Percentiles rank a stretch among this genome's conserved stretches.
Evolutionary conservation across 2,329 filamentous ascomycete species (phyloP).

Genomic region (Aspergillus terreus): DNA sequence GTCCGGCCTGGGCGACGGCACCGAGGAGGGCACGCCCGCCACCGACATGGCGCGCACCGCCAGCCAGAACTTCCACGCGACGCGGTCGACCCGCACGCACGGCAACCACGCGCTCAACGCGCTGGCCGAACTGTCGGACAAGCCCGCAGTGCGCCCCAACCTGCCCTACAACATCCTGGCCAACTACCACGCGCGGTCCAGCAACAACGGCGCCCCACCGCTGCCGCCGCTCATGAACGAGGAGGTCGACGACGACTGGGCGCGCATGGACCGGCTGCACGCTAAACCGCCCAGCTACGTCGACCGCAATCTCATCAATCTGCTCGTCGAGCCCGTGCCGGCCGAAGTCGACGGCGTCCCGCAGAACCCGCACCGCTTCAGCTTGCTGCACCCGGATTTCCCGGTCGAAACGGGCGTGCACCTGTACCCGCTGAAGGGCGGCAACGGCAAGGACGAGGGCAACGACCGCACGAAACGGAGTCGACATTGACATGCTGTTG

Average conservation of each 20-base stretch:
- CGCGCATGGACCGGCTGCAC: conserved; percentile 38
- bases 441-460: neutral
- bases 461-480: neutral
- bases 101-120: conserved; percentile 53
- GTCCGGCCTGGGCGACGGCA: conserved; percentile 32
- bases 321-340: conserved; percentile 32
- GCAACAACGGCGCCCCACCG: conserved; percentile 39
- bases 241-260: conserved; percentile 45
- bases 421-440: conserved; percentile 31
- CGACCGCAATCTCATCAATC: conserved; percentile 39
- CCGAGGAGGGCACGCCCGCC: conserved; percentile 42
- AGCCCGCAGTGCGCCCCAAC: conserved; percentile 42
- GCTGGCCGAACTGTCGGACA: conserved; percentile 54
- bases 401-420: conserved; percentile 42
- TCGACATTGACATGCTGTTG: neutral
- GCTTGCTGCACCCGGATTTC: conserved; percentile 43
- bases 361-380: conserved; percentile 33
- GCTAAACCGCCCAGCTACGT: conserved; percentile 38
- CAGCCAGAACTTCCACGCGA: conserved; percentile 55
- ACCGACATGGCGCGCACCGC: conserved; percentile 60
- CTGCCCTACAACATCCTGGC: conserved; percentile 46
- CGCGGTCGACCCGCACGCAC: conserved; percentile 49
- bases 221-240: conserved; percentile 43
- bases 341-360: conserved; percentile 28
- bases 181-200: conserved; percentile 44